Base-by-base conservation (phyloP, 257 asterid species). In the Solanum etuberosum region DNA sequence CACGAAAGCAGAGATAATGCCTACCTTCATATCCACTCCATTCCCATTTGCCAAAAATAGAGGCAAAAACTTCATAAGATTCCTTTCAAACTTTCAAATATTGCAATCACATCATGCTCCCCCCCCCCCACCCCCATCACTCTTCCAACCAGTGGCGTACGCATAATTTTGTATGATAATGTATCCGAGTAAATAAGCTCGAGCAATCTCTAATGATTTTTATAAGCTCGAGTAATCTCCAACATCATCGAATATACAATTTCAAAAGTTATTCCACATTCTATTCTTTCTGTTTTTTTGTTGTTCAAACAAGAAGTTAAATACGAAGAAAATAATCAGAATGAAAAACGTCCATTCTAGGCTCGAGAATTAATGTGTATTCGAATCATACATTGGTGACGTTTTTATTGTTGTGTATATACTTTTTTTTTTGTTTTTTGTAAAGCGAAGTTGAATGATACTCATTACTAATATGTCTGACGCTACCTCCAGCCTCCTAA, bases 1-100 rank as follows among this genome's bases (percentile, higher is more conserved):
- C 78, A 76, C 54, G 86, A 87, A 85, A 76, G 71, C 81, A 34
- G 88, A 90, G 67, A 72, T 25, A 72, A 83, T 86, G 90, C 91
- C 71, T 89, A 85, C 51, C 91, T 91, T 91, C 61, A 84, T 5
- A 40, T 89, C 57, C 86, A 90, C 93, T 87, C 83, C 88, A 90
- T 91, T 86, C 92, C 82, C 87, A 67, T 31, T 88, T 83, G 80
- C 88, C 67, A 48, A 90, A 57, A 42, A n/a, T 5, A 20, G 70
- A 83, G 85, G 78, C 89, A 87, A 88, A 71, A 63, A 5, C 10
- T 67, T 65, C 42, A 46, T 23, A 87, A 34, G 51, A 84, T 63
- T 61, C 70, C 86, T 61, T 23, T n/a, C 29, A 3, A 84, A 9
- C 43, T 40, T 38, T 31, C 48, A 65, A 80, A 42, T 27, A 77